Evolutionary conservation across 805 yeast genomes (phyloP).

Genomic region (Candida koratica): DNA sequence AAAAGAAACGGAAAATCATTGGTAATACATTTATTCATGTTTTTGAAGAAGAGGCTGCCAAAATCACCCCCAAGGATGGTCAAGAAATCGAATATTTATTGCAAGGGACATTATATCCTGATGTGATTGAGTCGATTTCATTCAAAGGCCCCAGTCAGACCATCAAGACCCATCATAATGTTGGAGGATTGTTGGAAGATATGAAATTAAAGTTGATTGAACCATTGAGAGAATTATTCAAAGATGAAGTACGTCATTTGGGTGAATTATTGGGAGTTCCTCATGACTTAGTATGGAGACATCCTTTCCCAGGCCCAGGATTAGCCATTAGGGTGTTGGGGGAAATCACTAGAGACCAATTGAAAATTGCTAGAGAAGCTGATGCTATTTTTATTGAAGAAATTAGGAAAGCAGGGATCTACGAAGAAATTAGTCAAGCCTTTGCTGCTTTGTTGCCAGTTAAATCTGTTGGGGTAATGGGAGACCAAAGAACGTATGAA

Average conservation of each 20-base stretch:
- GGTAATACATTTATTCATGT: conserved; percentile 97
- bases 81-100: conserved; percentile 87
- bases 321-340: conserved; percentile 97
- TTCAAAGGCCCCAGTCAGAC: conserved; percentile 99
- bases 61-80: conserved; percentile 84
- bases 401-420: conserved; percentile 88
- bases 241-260: conserved; percentile 96
- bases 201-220: conserved; percentile 98
- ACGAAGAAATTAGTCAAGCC: conserved; percentile 92
- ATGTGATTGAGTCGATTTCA: conserved; percentile 96
- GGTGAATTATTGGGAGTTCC: conserved; percentile 95
- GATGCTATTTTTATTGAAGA: conserved; percentile 95
- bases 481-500: conserved; percentile 98
- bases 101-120: conserved; percentile 98
- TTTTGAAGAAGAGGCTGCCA: conserved; percentile 92
- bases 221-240: conserved; percentile 97
- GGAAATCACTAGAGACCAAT: conserved; percentile 90
- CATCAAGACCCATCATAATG: conserved; percentile 98
- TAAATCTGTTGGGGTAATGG: conserved; percentile 99
- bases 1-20: conserved; percentile 96
- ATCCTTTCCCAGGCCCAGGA: conserved; percentile 99
- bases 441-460: conserved; percentile 97
- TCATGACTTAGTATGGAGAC: conserved; percentile 98
- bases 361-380: conserved; percentile 95
- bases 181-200: conserved; percentile 95